phyloP scores from a whole-genome alignment of 805 yeast species.

The Metschnikowia rubicola region DNA sequence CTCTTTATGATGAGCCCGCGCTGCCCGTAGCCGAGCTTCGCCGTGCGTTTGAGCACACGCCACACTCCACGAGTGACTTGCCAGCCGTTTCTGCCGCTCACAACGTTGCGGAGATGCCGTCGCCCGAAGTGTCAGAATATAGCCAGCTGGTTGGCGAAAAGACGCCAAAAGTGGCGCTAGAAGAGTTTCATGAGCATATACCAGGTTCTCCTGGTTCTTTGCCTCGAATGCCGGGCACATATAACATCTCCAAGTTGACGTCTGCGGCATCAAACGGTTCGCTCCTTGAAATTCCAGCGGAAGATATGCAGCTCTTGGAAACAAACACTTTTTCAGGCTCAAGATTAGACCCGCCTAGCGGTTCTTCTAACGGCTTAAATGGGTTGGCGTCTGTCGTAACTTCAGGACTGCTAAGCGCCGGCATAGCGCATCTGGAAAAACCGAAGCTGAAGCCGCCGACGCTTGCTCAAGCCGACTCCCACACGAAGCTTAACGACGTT shows the following conservation, averaged over 20 bases:
- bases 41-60: conserved; percentile 8
- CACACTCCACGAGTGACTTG: background rate
- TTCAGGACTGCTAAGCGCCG: background rate
- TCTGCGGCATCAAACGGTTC: background rate
- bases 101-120: conserved; percentile 1
- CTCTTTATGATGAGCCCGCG: background rate
- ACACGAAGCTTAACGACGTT: background rate
- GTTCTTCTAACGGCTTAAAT: too few species aligned
- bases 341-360: too few species aligned
- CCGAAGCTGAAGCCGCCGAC: background rate
- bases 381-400: too few species aligned
- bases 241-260: conserved; percentile 46
- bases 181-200: background rate
- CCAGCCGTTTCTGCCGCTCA: background rate
- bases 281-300: background rate
- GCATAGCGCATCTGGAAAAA: background rate
- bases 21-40: conserved; percentile 13
- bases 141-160: background rate
- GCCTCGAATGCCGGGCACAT: conserved; percentile 46
- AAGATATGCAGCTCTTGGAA: background rate
- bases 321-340: too few species aligned
- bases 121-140: background rate
- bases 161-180: background rate
- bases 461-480: background rate
- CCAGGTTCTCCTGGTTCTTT: conserved; percentile 9